phyloP scores from a whole-genome alignment of 352 stramenopile species.

The Globisporangium spinosum region DNA sequence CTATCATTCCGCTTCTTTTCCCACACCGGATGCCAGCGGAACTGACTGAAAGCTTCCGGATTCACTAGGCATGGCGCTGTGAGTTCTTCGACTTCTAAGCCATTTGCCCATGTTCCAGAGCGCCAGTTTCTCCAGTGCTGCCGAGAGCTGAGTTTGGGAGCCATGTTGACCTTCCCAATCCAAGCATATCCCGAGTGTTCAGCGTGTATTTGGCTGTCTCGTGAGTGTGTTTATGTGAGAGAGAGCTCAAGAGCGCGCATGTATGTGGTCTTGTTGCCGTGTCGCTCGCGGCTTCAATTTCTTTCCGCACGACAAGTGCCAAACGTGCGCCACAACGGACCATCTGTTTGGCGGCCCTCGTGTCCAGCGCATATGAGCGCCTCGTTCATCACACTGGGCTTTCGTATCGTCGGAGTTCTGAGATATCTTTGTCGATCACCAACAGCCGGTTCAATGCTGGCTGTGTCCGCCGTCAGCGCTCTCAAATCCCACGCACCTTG shows the following conservation, averaged over 20 bases:
- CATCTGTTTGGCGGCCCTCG: not conserved
- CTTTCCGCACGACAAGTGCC: not conserved
- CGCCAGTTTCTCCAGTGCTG: not conserved
- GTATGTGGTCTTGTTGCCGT: not conserved
- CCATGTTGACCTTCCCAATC: not conserved
- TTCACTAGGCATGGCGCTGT: not conserved
- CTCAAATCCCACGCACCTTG: not conserved
- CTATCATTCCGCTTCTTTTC: not conserved
- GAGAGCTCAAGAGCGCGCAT: not conserved
- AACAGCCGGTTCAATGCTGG: constrained; percentile 6
- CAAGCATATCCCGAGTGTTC: constrained; percentile 4
- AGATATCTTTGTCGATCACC: constrained; percentile 16
- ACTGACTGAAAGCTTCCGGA: not conserved
- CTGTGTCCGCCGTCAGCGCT: constrained; percentile 5
- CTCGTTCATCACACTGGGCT: not conserved
- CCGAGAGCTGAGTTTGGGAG: not conserved
- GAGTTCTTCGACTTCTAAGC: not conserved
- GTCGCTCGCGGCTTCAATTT: constrained; percentile 5
- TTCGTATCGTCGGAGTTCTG: not conserved
- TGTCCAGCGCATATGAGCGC: not conserved
- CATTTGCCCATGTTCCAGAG: not conserved
- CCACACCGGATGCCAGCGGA: not conserved
- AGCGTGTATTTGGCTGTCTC: not conserved
- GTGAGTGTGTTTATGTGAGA: not conserved
- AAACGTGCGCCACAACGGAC: not conserved